Evolutionary conservation across 306 rosid species (phyloP).

Genomic region (Corylus heterophylla): DNA sequence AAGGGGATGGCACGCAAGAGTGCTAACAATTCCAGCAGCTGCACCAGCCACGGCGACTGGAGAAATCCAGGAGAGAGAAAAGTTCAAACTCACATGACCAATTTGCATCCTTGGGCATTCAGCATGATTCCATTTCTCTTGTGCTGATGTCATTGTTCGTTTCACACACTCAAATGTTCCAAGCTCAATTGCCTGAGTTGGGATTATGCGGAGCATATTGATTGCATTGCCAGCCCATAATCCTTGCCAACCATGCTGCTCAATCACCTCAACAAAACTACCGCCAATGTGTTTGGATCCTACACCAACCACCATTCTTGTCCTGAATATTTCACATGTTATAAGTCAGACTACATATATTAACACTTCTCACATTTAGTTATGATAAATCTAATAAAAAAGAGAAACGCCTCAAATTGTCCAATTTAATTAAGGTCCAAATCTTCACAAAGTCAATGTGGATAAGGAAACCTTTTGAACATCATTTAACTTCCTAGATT

Average conservation of each 20-base stretch:
- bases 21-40: conserved; percentile 86
- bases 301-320: conserved; percentile 97
- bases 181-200: conserved; percentile 90
- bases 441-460: neutral
- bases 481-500: neutral
- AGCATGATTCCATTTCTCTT: conserved; percentile 59
- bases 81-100: conserved; percentile 58
- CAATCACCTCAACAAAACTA: conserved; percentile 82
- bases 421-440: neutral
- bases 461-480: neutral
- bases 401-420: neutral
- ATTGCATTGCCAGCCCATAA: conserved; percentile 95
- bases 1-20: conserved; percentile 88
- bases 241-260: conserved; percentile 98
- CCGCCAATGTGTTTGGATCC: conserved; percentile 76
- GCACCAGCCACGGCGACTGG: conserved; percentile 96
- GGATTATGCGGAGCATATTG: conserved; percentile 93
- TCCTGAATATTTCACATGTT: conserved; percentile 51
- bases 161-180: conserved; percentile 83
- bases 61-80: conserved; percentile 83
- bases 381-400: conserved; percentile 3
- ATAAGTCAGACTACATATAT: neutral
- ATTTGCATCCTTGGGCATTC: conserved; percentile 61
- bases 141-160: conserved; percentile 69
- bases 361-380: conserved; percentile 5